phyloP scores from a whole-genome alignment of 2,329 filamentous ascomycete species.

The Fusarium paranaense region DNA sequence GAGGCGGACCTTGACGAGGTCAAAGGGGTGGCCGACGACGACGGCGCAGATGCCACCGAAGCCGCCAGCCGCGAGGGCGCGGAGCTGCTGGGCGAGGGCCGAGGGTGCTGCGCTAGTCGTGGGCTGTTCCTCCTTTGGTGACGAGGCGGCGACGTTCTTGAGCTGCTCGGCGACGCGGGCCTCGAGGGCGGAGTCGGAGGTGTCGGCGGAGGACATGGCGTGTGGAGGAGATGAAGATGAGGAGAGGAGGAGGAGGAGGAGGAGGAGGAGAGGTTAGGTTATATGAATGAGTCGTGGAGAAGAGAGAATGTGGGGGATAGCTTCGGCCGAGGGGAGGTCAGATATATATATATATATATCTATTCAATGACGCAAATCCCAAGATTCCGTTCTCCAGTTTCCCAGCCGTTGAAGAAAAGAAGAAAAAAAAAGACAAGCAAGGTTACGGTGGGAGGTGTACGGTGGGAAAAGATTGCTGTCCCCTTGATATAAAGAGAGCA shows the following conservation, averaged over 20 bases:
- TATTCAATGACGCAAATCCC: slow-evolving; percentile 18
- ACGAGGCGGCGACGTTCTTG: slow-evolving; percentile 59
- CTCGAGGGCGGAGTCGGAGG: slow-evolving; percentile 41
- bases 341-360: background rate
- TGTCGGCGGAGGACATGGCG: slow-evolving; percentile 42
- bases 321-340: slow-evolving; percentile 37
- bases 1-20: slow-evolving; percentile 96
- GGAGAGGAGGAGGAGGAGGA: background rate
- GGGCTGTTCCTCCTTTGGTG: slow-evolving; percentile 53
- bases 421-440: background rate
- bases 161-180: slow-evolving; percentile 56
- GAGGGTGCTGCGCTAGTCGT: slow-evolving; percentile 52
- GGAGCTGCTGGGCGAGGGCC: slow-evolving; percentile 66
- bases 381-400: background rate
- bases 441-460: background rate
- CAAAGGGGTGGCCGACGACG: slow-evolving; percentile 94
- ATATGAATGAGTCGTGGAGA: slow-evolving; percentile 27
- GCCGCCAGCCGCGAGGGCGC: slow-evolving; percentile 88
- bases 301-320: slow-evolving; percentile 30
- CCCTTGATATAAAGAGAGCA: slow-evolving; percentile 1
- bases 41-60: slow-evolving; percentile 96
- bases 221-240: background rate
- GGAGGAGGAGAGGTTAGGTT: slow-evolving; percentile 8
- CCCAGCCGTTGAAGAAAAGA: background rate
- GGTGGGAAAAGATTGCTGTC: background rate